These are phyloP conservation scores for Geosmithia putterillii DNA, from an alignment of 2,329 filamentous ascomycete species.

Conservation along the genomic window DNA sequence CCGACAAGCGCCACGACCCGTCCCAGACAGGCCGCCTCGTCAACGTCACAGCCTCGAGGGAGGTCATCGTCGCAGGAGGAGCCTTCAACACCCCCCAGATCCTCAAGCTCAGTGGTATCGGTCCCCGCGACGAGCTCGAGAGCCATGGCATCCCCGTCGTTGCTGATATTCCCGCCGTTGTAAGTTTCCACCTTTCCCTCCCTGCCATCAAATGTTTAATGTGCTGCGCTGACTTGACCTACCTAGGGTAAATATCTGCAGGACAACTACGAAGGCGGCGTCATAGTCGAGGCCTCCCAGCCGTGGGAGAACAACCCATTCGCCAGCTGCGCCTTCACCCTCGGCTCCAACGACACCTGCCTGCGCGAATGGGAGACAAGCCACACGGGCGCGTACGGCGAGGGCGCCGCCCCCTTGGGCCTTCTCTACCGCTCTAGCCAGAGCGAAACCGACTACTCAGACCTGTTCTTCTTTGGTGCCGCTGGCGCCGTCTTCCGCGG, in stretches of 20 bases:
- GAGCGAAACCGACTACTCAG: constrained; percentile 25
- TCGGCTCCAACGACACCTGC: constrained; percentile 20
- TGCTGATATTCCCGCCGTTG: constrained; percentile 44
- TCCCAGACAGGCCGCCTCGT: not conserved
- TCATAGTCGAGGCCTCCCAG: constrained; percentile 9
- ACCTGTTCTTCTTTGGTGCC: constrained; percentile 41
- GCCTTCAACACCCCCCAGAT: constrained; percentile 40
- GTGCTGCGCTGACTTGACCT: not conserved
- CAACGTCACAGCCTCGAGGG: constrained; percentile 8
- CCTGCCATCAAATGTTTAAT: not conserved
- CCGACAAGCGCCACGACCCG: constrained; percentile 4
- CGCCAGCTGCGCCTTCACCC: constrained; percentile 14
- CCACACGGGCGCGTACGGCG: constrained; percentile 17
- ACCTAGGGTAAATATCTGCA: constrained; percentile 42
- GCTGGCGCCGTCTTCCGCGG: constrained; percentile 38
- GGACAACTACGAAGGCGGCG: constrained; percentile 34
- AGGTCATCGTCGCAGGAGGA: constrained; percentile 38
- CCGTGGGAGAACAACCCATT: constrained; percentile 9
- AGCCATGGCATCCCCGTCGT: constrained; percentile 27
- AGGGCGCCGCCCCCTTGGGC: constrained; percentile 16
- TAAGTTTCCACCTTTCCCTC: not conserved
- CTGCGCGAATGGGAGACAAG: constrained; percentile 20
- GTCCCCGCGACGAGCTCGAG: constrained; percentile 26
- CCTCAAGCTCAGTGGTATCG: constrained; percentile 36
- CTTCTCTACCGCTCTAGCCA: constrained; percentile 18